These are phyloP conservation scores for Apiospora malaysiana DNA, from an alignment of 2,329 filamentous ascomycete genomes.

Conservation along the genomic window DNA sequence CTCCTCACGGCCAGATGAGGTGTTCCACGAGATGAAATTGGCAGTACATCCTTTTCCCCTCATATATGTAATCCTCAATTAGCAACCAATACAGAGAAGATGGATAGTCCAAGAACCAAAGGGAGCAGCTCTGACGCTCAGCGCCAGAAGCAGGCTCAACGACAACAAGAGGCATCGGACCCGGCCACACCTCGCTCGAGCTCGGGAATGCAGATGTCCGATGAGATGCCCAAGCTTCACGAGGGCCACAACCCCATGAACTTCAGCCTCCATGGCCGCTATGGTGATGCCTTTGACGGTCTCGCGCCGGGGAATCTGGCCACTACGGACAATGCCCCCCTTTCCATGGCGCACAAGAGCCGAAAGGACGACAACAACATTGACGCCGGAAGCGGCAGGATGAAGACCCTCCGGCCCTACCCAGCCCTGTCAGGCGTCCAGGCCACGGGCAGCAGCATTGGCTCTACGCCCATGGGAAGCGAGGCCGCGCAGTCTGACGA, in stretches of 20 bases:
- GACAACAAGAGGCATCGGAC: not conserved
- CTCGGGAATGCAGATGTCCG: conserved; percentile 16
- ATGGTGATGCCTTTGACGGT: not conserved
- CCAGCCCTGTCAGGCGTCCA: not conserved
- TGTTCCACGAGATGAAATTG: not conserved
- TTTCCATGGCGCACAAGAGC: not conserved
- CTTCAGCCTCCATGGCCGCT: not conserved
- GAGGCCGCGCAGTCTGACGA: not conserved
- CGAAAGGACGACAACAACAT: not conserved
- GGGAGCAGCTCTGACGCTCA: not conserved
- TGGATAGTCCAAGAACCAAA: not conserved
- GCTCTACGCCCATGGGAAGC: not conserved
- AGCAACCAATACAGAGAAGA: not conserved
- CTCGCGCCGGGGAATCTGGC: not conserved
- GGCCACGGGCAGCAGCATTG: not conserved
- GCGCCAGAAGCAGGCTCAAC: not conserved
- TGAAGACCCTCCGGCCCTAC: not conserved
- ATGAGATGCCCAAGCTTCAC: not conserved
- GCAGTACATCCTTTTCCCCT: not conserved
- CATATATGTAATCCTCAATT: not conserved
- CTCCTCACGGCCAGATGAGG: not conserved
- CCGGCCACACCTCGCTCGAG: not conserved
- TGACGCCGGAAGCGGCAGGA: not conserved
- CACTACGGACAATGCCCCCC: not conserved
- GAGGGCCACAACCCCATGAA: not conserved